These are phyloP conservation scores for Dothideomycetes sp. DNA, from an alignment of 2,329 filamentous ascomycete genomes.

Conservation along the genomic window DNA sequence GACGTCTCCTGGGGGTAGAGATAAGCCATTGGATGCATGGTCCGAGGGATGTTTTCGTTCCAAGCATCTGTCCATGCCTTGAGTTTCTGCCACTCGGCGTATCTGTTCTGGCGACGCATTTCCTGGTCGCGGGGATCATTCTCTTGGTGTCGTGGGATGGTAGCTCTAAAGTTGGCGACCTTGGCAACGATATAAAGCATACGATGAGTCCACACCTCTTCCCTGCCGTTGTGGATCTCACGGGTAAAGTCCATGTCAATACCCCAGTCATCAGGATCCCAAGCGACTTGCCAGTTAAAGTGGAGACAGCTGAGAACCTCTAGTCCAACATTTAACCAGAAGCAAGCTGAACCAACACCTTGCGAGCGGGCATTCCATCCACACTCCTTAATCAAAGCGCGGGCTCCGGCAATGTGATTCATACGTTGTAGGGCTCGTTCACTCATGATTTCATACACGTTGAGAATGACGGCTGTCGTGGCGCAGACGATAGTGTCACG, in stretches of 20 bases:
- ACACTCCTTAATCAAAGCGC: conserved; percentile 81
- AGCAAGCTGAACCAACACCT: conserved; percentile 78
- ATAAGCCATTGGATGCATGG: conserved; percentile 80
- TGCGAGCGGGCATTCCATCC: conserved; percentile 72
- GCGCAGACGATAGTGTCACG: conserved; percentile 78
- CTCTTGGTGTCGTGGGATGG: conserved; percentile 53
- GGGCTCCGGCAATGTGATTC: conserved; percentile 78
- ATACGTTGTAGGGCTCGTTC: conserved; percentile 70
- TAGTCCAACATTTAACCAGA: conserved; percentile 88
- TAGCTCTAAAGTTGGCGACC: conserved; percentile 73
- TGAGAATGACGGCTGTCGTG: conserved; percentile 76
- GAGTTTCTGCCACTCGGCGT: conserved; percentile 70
- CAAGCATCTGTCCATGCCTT: conserved; percentile 75
- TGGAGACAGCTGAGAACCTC: conserved; percentile 82
- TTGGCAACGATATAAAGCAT: conserved; percentile 86
- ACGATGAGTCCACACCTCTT: conserved; percentile 80
- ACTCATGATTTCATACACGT: conserved; percentile 90
- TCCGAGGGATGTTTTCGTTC: conserved; percentile 67
- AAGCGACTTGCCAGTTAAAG: conserved; percentile 77
- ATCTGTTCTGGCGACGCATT: conserved; percentile 52
- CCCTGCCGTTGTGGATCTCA: conserved; percentile 51
- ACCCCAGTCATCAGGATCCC: conserved; percentile 86
- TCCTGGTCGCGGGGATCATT: conserved; percentile 54
- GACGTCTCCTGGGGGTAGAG: conserved; percentile 58
- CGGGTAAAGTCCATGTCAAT: conserved; percentile 65